These are phyloP conservation scores for Globisporangium splendens DNA, from an alignment of 352 stramenopile genomes.

Conservation along the genomic window DNA sequence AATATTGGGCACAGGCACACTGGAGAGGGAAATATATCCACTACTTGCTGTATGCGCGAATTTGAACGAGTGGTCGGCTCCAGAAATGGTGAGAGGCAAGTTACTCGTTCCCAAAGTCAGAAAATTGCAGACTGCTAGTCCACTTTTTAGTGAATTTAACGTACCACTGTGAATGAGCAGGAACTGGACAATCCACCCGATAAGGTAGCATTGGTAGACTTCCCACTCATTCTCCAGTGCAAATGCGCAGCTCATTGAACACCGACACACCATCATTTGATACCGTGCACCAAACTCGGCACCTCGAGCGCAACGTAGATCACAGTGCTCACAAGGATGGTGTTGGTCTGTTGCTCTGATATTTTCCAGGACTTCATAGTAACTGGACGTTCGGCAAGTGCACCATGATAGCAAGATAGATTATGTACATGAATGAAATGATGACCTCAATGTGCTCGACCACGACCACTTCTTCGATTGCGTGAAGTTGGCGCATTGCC, in stretches of 20 bases:
- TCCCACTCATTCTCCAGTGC: constrained; percentile 27
- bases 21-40: not conserved
- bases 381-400: constrained; percentile 28
- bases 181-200: constrained; percentile 28
- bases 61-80: too few relatives aligned
- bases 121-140: too few relatives aligned
- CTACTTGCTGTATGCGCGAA: too few relatives aligned
- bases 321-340: constrained; percentile 10
- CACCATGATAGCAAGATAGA: constrained; percentile 26
- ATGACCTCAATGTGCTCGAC: constrained; percentile 37
- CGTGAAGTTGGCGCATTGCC: not conserved
- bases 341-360: constrained; percentile 4
- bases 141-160: not conserved
- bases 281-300: constrained; percentile 16
- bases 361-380: constrained; percentile 22
- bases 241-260: constrained; percentile 28
- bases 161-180: constrained; percentile 18
- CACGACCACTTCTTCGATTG: constrained; percentile 1
- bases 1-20: not conserved
- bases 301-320: constrained; percentile 24
- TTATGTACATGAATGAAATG: constrained; percentile 24
- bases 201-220: constrained; percentile 28
- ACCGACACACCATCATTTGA: constrained; percentile 19
- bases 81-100: too few relatives aligned
- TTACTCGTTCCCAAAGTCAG: too few relatives aligned